These are phyloP conservation scores for Noccaea caerulescens DNA, from an alignment of 345 rosid genomes.

Conservation along the genomic window DNA sequence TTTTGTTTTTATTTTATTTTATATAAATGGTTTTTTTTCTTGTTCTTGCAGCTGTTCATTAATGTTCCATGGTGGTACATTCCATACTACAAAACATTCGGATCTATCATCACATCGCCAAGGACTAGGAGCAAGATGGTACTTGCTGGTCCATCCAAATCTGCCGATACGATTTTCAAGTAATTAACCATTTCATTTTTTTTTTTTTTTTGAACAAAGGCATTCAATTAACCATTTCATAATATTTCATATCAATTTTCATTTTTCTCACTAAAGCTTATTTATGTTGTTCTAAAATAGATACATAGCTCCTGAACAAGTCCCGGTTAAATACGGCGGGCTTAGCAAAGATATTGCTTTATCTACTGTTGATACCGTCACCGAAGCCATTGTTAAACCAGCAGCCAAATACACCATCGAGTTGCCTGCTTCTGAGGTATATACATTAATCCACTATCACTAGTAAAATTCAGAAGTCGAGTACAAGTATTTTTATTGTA, in stretches of 20 bases:
- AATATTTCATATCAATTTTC: not conserved
- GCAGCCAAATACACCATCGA: conserved; percentile 67
- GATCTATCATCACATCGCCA: conserved; percentile 77
- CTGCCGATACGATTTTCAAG: conserved; percentile 88
- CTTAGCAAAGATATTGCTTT: conserved; percentile 59
- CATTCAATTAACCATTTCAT: not conserved
- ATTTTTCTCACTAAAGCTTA: not conserved
- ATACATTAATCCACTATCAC: not conserved
- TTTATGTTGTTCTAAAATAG: conserved; percentile 43
- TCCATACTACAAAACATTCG: conserved; percentile 75
- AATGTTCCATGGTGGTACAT: conserved; percentile 99
- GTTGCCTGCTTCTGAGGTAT: conserved; percentile 71
- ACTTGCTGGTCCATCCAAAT: conserved; percentile 76
- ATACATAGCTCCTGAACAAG: conserved; percentile 68
- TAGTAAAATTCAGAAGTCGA: not conserved
- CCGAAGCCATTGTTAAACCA: conserved; percentile 66
- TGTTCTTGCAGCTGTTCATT: conserved; percentile 64
- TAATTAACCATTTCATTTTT: conserved; percentile 13
- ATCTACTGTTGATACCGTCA: conserved; percentile 53
- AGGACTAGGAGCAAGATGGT: conserved; percentile 97
- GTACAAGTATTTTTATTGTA: not conserved
- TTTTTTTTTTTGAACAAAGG: no score
- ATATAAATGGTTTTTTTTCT: not conserved
- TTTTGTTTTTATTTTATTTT: not conserved
- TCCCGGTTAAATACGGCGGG: conserved; percentile 72